These are phyloP conservation scores for Pseudogymnoascus sp. DNA, from an alignment of 2,329 filamentous ascomycete genomes.

Conservation along the genomic window DNA sequence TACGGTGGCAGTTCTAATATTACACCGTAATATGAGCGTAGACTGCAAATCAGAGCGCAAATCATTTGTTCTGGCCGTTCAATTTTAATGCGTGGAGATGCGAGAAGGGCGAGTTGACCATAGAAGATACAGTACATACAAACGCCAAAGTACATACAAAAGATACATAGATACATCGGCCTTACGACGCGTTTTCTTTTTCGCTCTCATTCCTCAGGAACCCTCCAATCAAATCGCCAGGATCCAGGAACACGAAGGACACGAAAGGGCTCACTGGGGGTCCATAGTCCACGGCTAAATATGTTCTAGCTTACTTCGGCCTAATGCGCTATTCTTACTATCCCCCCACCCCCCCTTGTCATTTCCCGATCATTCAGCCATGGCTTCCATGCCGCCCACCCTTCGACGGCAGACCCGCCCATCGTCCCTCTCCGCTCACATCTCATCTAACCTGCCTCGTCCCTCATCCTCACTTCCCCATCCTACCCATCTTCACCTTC, in stretches of 20 bases:
- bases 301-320: not conserved
- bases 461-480: not conserved
- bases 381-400: constrained; percentile 6
- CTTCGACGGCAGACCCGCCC: not conserved
- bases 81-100: not conserved
- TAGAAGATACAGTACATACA: not conserved
- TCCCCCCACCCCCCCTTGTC: not conserved
- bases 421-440: not conserved
- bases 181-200: not conserved
- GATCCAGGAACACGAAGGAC: not conserved
- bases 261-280: not conserved
- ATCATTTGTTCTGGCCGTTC: constrained; percentile 1
- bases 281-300: not conserved
- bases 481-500: not conserved
- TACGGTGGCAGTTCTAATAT: not conserved
- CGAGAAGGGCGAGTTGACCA: no score
- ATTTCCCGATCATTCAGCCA: constrained; percentile 7
- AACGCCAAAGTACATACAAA: not conserved
- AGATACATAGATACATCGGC: not conserved
- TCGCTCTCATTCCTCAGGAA: not conserved
- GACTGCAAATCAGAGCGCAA: not conserved
- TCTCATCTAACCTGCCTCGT: constrained; percentile 8
- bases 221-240: not conserved
- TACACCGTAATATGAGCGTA: not conserved
- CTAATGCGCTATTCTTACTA: not conserved